Evolutionary conservation across 1,284 basidiomycete species (phyloP).

Genomic region (Rugosomyces carneus): DNA sequence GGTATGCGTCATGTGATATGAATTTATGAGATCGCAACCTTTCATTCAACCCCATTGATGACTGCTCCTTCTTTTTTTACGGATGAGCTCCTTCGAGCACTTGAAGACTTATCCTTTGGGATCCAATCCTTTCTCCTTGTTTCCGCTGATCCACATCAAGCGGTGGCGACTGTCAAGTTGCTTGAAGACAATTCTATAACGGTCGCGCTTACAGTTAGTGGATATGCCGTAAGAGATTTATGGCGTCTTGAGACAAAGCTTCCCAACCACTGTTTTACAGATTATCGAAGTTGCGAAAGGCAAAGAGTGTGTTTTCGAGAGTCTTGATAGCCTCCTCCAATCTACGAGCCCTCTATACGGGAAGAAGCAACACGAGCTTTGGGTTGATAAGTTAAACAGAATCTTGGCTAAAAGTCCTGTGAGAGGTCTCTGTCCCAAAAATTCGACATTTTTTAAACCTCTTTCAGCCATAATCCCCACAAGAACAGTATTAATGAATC

Average conservation of each 20-base stretch:
- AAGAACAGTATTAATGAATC: no score
- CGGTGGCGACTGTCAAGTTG: slow-evolving; percentile 46
- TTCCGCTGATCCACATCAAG: slow-evolving; percentile 35
- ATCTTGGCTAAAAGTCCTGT: slow-evolving; percentile 26
- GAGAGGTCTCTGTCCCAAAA: background rate
- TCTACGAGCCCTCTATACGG: slow-evolving; percentile 46
- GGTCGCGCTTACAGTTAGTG: slow-evolving; percentile 45
- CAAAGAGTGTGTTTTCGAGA: slow-evolving; percentile 37
- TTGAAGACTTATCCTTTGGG: slow-evolving; percentile 56
- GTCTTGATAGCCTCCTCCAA: slow-evolving; percentile 49
- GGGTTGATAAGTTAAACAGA: slow-evolving; percentile 43
- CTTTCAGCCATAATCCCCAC: background rate
- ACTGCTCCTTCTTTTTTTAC: slow-evolving; percentile 37
- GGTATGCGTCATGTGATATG: no score
- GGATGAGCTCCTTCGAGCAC: slow-evolving; percentile 46
- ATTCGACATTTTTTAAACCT: background rate
- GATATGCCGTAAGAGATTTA: slow-evolving; percentile 41
- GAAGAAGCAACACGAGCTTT: slow-evolving; percentile 36
- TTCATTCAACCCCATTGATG: slow-evolving; percentile 1
- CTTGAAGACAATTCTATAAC: slow-evolving; percentile 45
- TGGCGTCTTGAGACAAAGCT: slow-evolving; percentile 2
- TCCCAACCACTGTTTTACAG: slow-evolving; percentile 15
- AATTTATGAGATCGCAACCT: no score
- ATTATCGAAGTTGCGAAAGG: slow-evolving; percentile 13
- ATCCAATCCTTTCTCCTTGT: slow-evolving; percentile 41